A percentile compares a stretch with the other conserved stretches of the same genome.
Evolutionary conservation across 257 asterid genomes (phyloP).

Genomic region (Capsicum chinense): DNA sequence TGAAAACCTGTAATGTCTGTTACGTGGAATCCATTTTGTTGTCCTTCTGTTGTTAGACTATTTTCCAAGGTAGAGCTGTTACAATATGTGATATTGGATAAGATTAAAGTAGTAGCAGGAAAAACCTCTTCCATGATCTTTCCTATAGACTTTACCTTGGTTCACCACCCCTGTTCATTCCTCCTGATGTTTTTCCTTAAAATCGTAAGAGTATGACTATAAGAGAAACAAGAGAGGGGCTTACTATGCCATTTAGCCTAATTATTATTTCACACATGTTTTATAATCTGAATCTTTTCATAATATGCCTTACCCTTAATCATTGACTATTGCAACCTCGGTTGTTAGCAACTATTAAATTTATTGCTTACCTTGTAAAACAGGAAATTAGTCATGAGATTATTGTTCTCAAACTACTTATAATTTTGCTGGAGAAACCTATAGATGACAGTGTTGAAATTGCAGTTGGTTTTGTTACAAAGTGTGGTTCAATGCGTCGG

Average conservation of each 20-base stretch:
- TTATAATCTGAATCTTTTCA: not conserved
- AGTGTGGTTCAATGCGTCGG: slow-evolving; percentile 86
- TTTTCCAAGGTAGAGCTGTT: too few relatives aligned
- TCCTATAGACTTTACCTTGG: too few relatives aligned
- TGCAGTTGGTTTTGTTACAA: slow-evolving; percentile 86
- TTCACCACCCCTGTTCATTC: too few relatives aligned
- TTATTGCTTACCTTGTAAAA: slow-evolving; percentile 66
- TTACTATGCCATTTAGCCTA: not conserved
- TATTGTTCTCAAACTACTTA: slow-evolving; percentile 89
- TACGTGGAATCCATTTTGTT: too few relatives aligned
- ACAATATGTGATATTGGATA: too few relatives aligned
- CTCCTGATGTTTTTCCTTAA: too few relatives aligned
- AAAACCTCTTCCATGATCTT: too few relatives aligned
- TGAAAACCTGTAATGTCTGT: too few relatives aligned
- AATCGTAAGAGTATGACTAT: not conserved
- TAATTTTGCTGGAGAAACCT: slow-evolving; percentile 75
- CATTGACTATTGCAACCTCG: slow-evolving; percentile 59
- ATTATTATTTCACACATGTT: not conserved
- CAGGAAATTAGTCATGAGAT: slow-evolving; percentile 73
- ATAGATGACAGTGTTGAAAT: slow-evolving; percentile 95
- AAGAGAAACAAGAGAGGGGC: not conserved
- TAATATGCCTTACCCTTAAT: not conserved
- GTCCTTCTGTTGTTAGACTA: too few relatives aligned
- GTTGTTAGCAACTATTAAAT: slow-evolving; percentile 88
- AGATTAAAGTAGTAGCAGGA: too few relatives aligned